Evolutionary conservation across 441 rosid species (phyloP).

Genomic region (Pelargonium myrrhifolium): DNA sequence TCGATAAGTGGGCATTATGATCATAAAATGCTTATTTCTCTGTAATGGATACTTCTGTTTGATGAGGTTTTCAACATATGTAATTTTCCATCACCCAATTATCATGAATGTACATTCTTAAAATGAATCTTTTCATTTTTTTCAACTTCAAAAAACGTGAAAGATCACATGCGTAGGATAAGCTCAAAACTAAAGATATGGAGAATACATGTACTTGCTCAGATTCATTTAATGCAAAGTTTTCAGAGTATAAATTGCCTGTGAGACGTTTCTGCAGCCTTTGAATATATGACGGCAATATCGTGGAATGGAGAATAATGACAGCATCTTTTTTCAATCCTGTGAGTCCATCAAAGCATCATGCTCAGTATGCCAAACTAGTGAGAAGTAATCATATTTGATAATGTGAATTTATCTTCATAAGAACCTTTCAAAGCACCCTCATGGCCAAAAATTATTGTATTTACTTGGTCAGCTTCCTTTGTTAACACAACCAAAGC

Average conservation of each 20-base stretch:
- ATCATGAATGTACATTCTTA: too few species aligned
- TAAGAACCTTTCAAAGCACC: conserved; percentile 53
- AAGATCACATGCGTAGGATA: too few species aligned
- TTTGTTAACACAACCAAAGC: conserved; percentile 61
- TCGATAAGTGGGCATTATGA: conserved; percentile 12
- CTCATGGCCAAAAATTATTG: conserved; percentile 49
- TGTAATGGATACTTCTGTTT: too few species aligned
- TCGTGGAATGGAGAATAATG: conserved; percentile 52
- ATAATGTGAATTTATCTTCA: neutral
- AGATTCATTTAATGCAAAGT: conserved; percentile 2
- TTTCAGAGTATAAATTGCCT: conserved; percentile 32
- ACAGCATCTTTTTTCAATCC: conserved; percentile 52
- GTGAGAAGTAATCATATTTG: conserved; percentile 2
- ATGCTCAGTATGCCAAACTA: conserved; percentile 16
- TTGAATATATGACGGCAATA: conserved; percentile 43
- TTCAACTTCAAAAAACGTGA: too few species aligned
- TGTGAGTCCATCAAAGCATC: conserved; percentile 24
- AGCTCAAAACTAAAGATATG: too few species aligned
- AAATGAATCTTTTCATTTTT: too few species aligned
- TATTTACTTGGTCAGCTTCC: conserved; percentile 53
- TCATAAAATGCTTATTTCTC: conserved; percentile 5
- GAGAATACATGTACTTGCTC: neutral
- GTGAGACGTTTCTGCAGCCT: conserved; percentile 50
- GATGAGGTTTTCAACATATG: too few species aligned
- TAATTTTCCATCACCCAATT: too few species aligned